A percentile compares a stretch with the other conserved stretches of the same genome.
Conservation (phyloP, 1,139 yeast genomes). For the Kodamaea fungicola region DNA sequence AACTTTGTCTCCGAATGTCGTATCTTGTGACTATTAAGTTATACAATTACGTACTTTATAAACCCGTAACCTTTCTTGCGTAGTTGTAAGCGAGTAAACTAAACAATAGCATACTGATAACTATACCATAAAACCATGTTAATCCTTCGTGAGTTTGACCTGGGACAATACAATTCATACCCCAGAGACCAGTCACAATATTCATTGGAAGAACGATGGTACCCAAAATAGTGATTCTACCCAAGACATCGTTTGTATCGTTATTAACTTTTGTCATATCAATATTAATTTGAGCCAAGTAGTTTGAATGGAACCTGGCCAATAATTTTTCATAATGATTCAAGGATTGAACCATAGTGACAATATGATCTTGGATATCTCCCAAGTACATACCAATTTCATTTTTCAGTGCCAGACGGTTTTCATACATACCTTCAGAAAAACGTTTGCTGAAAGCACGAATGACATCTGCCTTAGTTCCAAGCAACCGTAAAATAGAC, state of each 20-base stretch:
- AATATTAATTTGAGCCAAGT: conserved; percentile 92
- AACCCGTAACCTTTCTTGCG: conserved; percentile 43
- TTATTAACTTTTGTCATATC: conserved; percentile 98
- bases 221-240: conserved; percentile 90
- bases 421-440: conserved; percentile 68
- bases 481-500: conserved; percentile 79
- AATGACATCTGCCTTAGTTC: conserved; percentile 94
- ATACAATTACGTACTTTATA: conserved; percentile 9
- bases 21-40: not conserved
- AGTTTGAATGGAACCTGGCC: conserved; percentile 91
- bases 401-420: conserved; percentile 15
- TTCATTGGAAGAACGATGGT: conserved; percentile 93
- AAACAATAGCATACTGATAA: conserved; percentile 33
- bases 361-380: conserved; percentile 91
- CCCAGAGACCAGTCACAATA: conserved; percentile 95
- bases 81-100: conserved; percentile 41
- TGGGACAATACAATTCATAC: conserved; percentile 96
- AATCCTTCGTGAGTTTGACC: conserved; percentile 78
- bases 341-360: conserved; percentile 92
- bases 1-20: not conserved
- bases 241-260: conserved; percentile 93
- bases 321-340: conserved; percentile 91
- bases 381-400: conserved; percentile 73
- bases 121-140: conserved; percentile 68
- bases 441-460: conserved; percentile 91